Base-by-base conservation (phyloP, 768 basidiomycete genomes). In the Pulveroboletus sp. region DNA sequence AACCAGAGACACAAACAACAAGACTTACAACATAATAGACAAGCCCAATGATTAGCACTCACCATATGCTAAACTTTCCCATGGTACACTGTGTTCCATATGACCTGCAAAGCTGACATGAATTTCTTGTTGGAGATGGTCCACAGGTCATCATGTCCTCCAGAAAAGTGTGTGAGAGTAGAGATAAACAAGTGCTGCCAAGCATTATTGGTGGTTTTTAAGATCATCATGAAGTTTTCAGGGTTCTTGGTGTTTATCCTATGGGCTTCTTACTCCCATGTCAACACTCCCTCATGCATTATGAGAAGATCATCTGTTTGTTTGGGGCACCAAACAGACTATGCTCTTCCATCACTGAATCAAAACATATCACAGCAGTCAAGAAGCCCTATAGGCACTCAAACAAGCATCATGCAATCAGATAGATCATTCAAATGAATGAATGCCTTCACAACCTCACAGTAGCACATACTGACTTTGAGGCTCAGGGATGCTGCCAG, bases 311-410 rank as follows among this genome's bases (percentile, higher is more conserved):
- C 0, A 67, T 69, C 29, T 36, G 23, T 5, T 20, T 55, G 3
- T 72, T 70, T 49, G 65, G 65, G 17, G 57, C 64, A 6, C 70
- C 65, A 4, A 70, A 70, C 41, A 68, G 71, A 2, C 58, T 71
- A 2, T 70, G 68, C 40, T 64, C 63, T 0, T 71, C 68, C 5
- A 71, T 71, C 16, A 71, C 65, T 0, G 69, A 72, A 38, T 67
- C 65, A 0, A 68, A 63, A 36, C 71, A 70, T 27, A 71, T 71
- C 44, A 59, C 61, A 11, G 69, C 70, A 2, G 67, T 73, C 2
- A 72, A 73, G 39, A 45, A 68, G 32, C 70, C 70, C 0, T 73
- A 60, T 53, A 51, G 58, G 0, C 51, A 51, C 1, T 71, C 71
- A 2, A 71, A 53, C 44, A 49, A 43, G 16, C 39, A 51, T 5